Base-by-base conservation (phyloP, 495 filamentous ascomycete genomes). In the Paragyromitra xinjiangensis region DNA sequence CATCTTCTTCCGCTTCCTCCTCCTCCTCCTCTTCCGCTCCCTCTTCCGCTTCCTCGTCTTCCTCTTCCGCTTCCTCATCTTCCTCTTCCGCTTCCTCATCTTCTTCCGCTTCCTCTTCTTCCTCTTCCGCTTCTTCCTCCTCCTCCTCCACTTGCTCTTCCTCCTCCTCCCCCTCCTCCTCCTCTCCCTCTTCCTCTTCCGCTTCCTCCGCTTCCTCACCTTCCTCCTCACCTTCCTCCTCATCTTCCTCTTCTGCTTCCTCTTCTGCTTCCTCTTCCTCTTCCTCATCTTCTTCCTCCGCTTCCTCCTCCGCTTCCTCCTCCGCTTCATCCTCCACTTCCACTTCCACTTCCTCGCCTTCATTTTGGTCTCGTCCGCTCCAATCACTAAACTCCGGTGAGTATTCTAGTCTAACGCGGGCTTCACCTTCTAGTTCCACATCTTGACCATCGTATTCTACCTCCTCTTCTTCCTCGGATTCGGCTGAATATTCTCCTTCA, bases 101-200 rank as follows among this genome's bases (percentile, higher is more conserved):
- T 19, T 53, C 26, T 22, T 22, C 19, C 19, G 19, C 19, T 22
- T 22, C 19, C 19, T 8, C 19, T 22, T 22, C 19, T 0, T 70
- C 73, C 53, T 64, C 29, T 12, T 51, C 55, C 44, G 58, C 42
- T 29, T 63, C 61, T 22, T 22, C 19, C 5, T n/a, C 24, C 64
- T 63, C 58, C 3, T 61, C 39, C 45, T 69, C 68, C 6, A 22
- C 58, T 56, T 26, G 69, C 19, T 22, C 19, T 22, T 22, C 19
- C 19, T 22, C 19, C 19, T 22, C 19, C 19, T 22, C 19, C 0
- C 19, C 19, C 19, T 22, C 19, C 19, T 22, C 19, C 19, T 22
- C 19, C 19, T 22, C 19, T 22, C 19, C 19, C 19, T 22, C 19
- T 22, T 22, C 19, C 19, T 22, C 19, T 22, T 48, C 72, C 22